phyloP scores from a whole-genome alignment of 148 eudicot species.

The Cornus suecica region DNA sequence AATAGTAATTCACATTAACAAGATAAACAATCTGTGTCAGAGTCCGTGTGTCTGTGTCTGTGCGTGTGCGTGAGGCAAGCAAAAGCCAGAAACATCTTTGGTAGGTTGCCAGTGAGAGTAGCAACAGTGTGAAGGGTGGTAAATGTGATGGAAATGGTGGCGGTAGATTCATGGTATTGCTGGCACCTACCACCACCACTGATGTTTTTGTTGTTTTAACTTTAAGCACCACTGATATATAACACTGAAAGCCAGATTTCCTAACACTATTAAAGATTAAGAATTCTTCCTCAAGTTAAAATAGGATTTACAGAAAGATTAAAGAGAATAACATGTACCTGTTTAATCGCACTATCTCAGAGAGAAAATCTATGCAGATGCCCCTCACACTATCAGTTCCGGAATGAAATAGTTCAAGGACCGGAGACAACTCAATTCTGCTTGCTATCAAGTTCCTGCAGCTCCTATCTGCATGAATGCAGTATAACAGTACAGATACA shows the following conservation, averaged over 20 bases:
- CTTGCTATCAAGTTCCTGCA: constrained; percentile 51
- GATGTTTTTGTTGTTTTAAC: neutral
- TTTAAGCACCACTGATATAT: neutral
- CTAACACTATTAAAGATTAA: no score
- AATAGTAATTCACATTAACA: neutral
- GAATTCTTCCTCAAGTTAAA: neutral
- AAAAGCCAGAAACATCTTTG: neutral
- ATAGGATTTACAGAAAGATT: neutral
- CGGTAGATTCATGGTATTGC: neutral
- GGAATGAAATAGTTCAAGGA: constrained; percentile 55
- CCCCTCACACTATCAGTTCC: constrained; percentile 42
- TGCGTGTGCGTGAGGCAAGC: no score
- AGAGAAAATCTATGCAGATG: constrained; percentile 47
- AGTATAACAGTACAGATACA: constrained; percentile 36
- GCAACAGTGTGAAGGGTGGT: neutral
- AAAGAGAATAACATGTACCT: constrained; percentile 26
- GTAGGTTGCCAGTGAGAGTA: neutral
- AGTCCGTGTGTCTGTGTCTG: neutral
- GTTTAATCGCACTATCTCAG: constrained; percentile 45
- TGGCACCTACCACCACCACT: neutral
- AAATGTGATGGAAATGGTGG: neutral
- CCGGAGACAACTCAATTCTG: constrained; percentile 44
- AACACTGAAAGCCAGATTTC: neutral
- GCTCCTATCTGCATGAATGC: constrained; percentile 36
- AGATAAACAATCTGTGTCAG: neutral